A percentile compares a stretch with the other conserved stretches of the same genome.
Evolutionary conservation across 257 asterid species (phyloP).

Genomic region (Solanum chmielewskii): DNA sequence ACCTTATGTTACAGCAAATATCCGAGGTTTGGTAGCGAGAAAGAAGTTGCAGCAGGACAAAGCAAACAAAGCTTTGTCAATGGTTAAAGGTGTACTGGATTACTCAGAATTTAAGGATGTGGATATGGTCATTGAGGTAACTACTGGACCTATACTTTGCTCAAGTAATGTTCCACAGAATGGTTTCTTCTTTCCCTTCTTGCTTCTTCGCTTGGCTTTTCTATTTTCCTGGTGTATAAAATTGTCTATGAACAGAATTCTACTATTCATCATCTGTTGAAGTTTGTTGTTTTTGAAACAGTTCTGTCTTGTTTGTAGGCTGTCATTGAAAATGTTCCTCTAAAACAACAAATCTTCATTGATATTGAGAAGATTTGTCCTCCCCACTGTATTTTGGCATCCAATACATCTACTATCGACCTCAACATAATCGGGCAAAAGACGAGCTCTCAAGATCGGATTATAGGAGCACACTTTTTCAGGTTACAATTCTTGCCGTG

Average conservation of each 20-base stretch:
- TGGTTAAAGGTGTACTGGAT: slow-evolving; percentile 72
- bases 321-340: slow-evolving; percentile 66
- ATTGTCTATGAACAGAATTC: background rate
- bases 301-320: slow-evolving; percentile 55
- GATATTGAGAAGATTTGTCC: slow-evolving; percentile 90
- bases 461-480: slow-evolving; percentile 98
- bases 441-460: slow-evolving; percentile 71
- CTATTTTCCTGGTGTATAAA: background rate
- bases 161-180: background rate
- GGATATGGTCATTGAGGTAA: slow-evolving; percentile 96
- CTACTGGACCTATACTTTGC: background rate
- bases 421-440: slow-evolving; percentile 67
- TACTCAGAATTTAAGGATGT: slow-evolving; percentile 79
- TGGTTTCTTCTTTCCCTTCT: background rate
- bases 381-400: slow-evolving; percentile 88
- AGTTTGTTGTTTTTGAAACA: slow-evolving; percentile 4
- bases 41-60: slow-evolving; percentile 58
- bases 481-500: slow-evolving; percentile 31
- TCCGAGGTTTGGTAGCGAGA: slow-evolving; percentile 65
- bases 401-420: slow-evolving; percentile 94
- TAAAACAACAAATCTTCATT: slow-evolving; percentile 72
- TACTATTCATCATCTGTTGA: background rate
- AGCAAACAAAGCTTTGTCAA: slow-evolving; percentile 61
- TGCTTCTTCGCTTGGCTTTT: background rate
- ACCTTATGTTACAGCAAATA: slow-evolving; percentile 44